Conservation (phyloP, 768 basidiomycete genomes). For the Holtermannia corniformis region DNA sequence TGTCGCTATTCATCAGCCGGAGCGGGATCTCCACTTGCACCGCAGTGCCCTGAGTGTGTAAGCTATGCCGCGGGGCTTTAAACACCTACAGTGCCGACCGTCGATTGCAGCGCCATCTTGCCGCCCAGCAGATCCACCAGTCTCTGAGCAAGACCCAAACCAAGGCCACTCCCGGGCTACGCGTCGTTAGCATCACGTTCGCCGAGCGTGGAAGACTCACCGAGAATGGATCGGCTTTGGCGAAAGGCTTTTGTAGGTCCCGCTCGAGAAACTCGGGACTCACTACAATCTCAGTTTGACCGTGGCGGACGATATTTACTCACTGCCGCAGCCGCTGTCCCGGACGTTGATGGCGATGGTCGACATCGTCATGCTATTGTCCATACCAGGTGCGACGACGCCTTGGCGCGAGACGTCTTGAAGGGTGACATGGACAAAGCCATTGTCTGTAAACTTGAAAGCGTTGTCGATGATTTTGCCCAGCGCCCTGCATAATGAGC, state of each 20-base stretch:
- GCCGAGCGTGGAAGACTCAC: not conserved
- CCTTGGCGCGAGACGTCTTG: slow-evolving; percentile 32
- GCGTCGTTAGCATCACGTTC: not conserved
- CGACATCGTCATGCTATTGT: slow-evolving; percentile 26
- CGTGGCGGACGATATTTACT: slow-evolving; percentile 4
- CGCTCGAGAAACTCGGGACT: slow-evolving; percentile 27
- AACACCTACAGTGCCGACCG: slow-evolving; percentile 1
- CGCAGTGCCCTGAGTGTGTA: slow-evolving; percentile 21
- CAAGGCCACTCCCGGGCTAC: slow-evolving; percentile 32
- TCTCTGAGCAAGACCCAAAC: slow-evolving; percentile 30
- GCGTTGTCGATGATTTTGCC: slow-evolving; percentile 34
- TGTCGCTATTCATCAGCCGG: slow-evolving; percentile 22
- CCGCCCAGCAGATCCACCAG: slow-evolving; percentile 40
- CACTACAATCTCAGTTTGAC: slow-evolving; percentile 10
- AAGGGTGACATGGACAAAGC: slow-evolving; percentile 32
- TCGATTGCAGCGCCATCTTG: slow-evolving; percentile 28
- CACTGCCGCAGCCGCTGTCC: slow-evolving; percentile 36
- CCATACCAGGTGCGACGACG: slow-evolving; percentile 27
- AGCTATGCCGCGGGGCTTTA: not conserved
- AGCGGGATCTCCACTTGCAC: slow-evolving; percentile 34
- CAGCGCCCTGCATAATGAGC: slow-evolving; percentile 18
- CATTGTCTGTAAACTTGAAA: slow-evolving; percentile 30
- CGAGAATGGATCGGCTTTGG: slow-evolving; percentile 30
- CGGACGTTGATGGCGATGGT: slow-evolving; percentile 31
- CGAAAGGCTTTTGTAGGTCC: slow-evolving; percentile 25